Evolutionary conservation across 441 rosid genomes (phyloP).

Genomic region (Raphanus hybrid): DNA sequence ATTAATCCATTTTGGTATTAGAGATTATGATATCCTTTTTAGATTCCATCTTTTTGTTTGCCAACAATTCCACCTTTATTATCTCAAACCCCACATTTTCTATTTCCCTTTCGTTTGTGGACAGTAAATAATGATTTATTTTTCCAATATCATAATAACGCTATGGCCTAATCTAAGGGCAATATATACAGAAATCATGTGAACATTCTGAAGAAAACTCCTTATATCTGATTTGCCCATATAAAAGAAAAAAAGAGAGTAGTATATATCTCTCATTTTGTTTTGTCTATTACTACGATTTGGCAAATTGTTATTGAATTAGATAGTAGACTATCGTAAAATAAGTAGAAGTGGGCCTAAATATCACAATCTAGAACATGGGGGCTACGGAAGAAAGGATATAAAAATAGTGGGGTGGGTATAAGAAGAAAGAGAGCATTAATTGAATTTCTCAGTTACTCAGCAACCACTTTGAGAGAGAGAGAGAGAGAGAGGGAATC

Average conservation of each 20-base stretch:
- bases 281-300: background rate
- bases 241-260: background rate
- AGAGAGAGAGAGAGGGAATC: slow-evolving; percentile 23
- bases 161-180: slow-evolving; percentile 2
- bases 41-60: slow-evolving; percentile 17
- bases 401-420: slow-evolving; percentile 27
- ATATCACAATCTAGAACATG: slow-evolving; percentile 42
- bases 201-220: background rate
- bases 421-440: slow-evolving; percentile 40
- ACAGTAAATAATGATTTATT: slow-evolving; percentile 19
- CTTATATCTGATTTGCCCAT: background rate
- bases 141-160: slow-evolving; percentile 17
- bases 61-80: slow-evolving; percentile 28
- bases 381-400: slow-evolving; percentile 26
- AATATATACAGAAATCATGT: slow-evolving; percentile 7
- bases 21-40: slow-evolving; percentile 23
- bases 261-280: background rate
- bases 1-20: slow-evolving; percentile 26
- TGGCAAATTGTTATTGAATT: background rate
- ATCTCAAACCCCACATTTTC: slow-evolving; percentile 39
- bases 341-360: slow-evolving; percentile 28
- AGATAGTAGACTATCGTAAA: background rate
- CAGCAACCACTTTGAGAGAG: slow-evolving; percentile 29
- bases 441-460: slow-evolving; percentile 30
- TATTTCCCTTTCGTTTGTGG: slow-evolving; percentile 14